Percentiles rank a stretch among this genome's conserved stretches.
These are phyloP conservation scores for Calonectria crousiana DNA, from an alignment of 2,329 filamentous ascomycete genomes.

Conservation along the genomic window DNA sequence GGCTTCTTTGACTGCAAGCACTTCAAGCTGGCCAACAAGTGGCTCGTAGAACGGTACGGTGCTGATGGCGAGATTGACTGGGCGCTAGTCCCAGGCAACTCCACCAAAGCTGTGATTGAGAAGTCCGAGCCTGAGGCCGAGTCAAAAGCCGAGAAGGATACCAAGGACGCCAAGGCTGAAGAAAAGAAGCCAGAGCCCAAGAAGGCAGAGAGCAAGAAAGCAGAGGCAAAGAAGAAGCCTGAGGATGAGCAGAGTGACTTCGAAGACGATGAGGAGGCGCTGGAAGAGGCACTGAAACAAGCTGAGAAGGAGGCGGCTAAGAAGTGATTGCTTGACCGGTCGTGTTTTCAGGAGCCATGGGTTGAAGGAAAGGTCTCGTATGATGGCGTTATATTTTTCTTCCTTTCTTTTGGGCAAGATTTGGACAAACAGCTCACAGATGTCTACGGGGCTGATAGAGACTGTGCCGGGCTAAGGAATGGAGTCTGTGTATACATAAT, in stretches of 20 bases:
- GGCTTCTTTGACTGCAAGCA: constrained; percentile 90
- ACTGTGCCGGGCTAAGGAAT: constrained; percentile 28
- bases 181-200: constrained; percentile 41
- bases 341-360: constrained; percentile 19
- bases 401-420: constrained; percentile 18
- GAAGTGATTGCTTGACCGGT: constrained; percentile 21
- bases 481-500: constrained; percentile 29
- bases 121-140: constrained; percentile 43
- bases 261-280: constrained; percentile 53
- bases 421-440: constrained; percentile 14
- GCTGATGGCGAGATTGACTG: constrained; percentile 87
- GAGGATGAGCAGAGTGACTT: constrained; percentile 45
- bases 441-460: constrained; percentile 22
- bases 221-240: constrained; percentile 27
- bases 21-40: constrained; percentile 86
- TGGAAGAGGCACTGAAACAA: constrained; percentile 51
- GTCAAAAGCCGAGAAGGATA: constrained; percentile 6
- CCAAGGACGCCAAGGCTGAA: constrained; percentile 34
- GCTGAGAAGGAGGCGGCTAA: constrained; percentile 46
- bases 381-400: constrained; percentile 31
- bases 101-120: constrained; percentile 46
- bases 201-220: constrained; percentile 35
- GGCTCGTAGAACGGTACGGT: constrained; percentile 85
- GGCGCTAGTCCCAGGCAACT: constrained; percentile 65
- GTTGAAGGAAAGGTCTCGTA: constrained; percentile 21